Conservation (phyloP, 108 stramenopile genomes). For the Schizochytrium sp. region DNA sequence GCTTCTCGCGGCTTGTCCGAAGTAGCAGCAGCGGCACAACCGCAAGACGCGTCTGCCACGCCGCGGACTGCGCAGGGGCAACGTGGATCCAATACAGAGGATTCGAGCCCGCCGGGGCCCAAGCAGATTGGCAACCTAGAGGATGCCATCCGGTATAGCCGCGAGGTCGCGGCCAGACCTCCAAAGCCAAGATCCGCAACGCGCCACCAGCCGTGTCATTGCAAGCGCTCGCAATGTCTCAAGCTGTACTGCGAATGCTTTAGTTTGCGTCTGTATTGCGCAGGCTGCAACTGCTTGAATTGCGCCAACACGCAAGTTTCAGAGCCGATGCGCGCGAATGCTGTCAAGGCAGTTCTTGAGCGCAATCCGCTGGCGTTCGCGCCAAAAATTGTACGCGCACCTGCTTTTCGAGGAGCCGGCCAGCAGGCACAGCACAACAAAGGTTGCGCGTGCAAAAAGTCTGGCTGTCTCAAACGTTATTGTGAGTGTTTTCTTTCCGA, state of each 20-base stretch:
- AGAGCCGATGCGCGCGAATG: background rate
- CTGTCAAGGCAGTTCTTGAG: background rate
- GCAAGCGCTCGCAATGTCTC: constrained; percentile 34
- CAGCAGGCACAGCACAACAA: constrained; percentile 46
- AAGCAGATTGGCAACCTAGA: background rate
- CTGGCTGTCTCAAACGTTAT: constrained; percentile 85
- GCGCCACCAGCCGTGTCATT: constrained; percentile 28
- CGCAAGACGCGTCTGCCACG: background rate
- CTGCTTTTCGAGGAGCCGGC: background rate
- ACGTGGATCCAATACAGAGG: background rate
- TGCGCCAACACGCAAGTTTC: background rate
- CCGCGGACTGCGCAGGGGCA: background rate
- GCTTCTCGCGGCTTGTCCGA: too few species aligned
- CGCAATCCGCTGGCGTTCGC: background rate
- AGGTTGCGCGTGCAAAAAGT: constrained; percentile 88
- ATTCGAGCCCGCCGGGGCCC: background rate
- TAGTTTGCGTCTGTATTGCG: background rate
- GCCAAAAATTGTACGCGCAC: background rate
- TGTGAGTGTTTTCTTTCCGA: constrained; percentile 84
- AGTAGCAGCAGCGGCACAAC: too few species aligned
- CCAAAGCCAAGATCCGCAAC: background rate
- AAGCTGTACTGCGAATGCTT: constrained; percentile 49
- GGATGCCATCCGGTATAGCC: background rate
- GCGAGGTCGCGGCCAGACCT: background rate
- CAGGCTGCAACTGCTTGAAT: background rate